These are phyloP conservation scores for Neurospora sp. DNA, from an alignment of 495 filamentous ascomycete genomes.

Conservation along the genomic window DNA sequence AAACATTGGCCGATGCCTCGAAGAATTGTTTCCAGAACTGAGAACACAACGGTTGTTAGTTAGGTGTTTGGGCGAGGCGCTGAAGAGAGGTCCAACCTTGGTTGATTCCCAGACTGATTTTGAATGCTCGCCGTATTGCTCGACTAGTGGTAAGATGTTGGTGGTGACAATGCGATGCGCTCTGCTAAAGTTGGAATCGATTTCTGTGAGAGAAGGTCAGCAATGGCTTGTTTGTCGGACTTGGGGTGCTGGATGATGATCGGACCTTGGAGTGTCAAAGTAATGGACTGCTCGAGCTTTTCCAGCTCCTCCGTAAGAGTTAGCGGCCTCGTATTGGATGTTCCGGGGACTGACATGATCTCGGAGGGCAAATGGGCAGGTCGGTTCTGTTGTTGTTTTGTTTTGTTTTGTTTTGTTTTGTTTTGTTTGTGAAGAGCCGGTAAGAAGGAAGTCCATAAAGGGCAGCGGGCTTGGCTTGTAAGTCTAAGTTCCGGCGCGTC, in stretches of 20 bases:
- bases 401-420: background rate
- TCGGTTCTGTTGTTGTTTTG: background rate
- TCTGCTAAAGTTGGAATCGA: conserved; percentile 95
- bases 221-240: background rate
- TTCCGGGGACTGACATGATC: conserved; percentile 32
- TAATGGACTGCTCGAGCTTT: conserved; percentile 93
- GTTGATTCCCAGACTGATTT: conserved; percentile 93
- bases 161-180: conserved; percentile 94
- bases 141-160: conserved; percentile 87
- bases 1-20: conserved; percentile 94
- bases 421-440: background rate
- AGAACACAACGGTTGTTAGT: conserved; percentile 7
- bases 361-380: background rate
- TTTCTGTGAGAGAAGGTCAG: conserved; percentile 49
- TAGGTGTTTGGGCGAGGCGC: background rate
- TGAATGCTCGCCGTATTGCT: conserved; percentile 91
- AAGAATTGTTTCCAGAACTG: conserved; percentile 99
- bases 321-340: conserved; percentile 52
- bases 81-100: conserved; percentile 45
- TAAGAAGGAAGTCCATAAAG: background rate
- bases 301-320: conserved; percentile 91
- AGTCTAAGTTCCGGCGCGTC: background rate
- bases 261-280: conserved; percentile 84
- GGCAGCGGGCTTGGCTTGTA: background rate
- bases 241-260: background rate